Base-by-base conservation (phyloP, 208 protist species). In the Trypanosoma lewisi region DNA sequence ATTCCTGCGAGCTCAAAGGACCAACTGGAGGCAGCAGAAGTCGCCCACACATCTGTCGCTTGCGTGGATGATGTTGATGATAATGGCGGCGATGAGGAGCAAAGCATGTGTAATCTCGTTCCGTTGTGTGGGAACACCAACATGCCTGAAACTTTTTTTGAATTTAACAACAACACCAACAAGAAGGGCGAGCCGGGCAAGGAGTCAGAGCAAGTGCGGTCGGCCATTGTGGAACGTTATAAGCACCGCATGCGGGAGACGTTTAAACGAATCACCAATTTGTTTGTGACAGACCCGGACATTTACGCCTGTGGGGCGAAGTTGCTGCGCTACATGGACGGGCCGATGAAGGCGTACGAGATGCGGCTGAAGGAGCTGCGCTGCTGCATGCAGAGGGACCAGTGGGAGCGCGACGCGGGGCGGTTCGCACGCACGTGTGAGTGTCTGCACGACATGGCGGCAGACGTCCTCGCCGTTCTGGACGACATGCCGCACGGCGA, bases 231-330 rank as follows among this genome's bases (percentile, higher is more conserved):
- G 25, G 36, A 55, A 17, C 86, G 89, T n/a, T 83, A 93, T 72
- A 73, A 70, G 36, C 64, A 83, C 5, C 85, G 89, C 39, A 74
- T 93, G 45, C 82, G 82, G 4, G 76, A 77, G 50, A 75, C 92
- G 12, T 95, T 93, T 65, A 31, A 60, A 30, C 70, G 72, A 2
- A 75, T 95, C 53, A 68, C 87, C 21, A 77, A 81, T 28, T 63
- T 83, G 12, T 95, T 93, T 69, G 89, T 95, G 31, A 87, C 68
- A 25, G 84, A 93, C 70, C 86, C 86, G 1, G 86, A 93, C 45
- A 75, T 95, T 19, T 95, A 95, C 77, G 63, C 66, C 39, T 84
- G 80, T 56, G 81, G 80, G 3, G 89, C 89, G 42, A 70, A 75
- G 52, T 55, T 93, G 16, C 76, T 84, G 45, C 39, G 44, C 31